Evolutionary conservation across 2,329 filamentous ascomycete species (phyloP), one percentile per base, ranked within the genome.

Genomic region (Fusarium sp.): DNA sequence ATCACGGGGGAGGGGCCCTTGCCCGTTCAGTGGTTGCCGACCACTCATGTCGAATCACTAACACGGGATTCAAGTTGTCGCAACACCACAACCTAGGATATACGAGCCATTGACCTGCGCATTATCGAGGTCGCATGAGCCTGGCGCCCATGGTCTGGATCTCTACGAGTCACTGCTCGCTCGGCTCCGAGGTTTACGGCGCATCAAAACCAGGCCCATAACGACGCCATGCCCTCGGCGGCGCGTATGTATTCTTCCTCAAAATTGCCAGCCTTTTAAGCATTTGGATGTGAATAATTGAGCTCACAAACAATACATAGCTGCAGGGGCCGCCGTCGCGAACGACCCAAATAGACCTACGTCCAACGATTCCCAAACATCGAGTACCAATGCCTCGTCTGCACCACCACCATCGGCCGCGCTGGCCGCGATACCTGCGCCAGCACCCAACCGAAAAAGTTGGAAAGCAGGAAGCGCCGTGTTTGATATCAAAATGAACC

Each of bases 211-310:
- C 58, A 60, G 59, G 72, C 49, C 57, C 56, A 63, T 61, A 63
- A 55, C 56, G 43, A 66, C 66, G 72, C 70, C 67, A 78, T 78
- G 74, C 67, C 74, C 58, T 66, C 70, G 45, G 66, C 69, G 61
- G 58, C 72, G 59, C 64, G 76, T 78, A 74, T 49, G 76, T 75
- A 39, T 53, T 63, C 49, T 58, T 33, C 44, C 43, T 51, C 28
- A 5, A 26, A 53, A 48, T 50, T 40, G 22, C 33, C 43, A 22
- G 20, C 24, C 39, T 40, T 39, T 18, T 20, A 6, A 26, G 33
- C 18, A 18, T 20, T 31, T 20, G 20, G 31, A 10, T 20, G 20
- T 36, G 22, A 43, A 43, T 48, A 26, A 48, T 42, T 33, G 40
- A 24, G 38, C 74, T 76, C 43, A 75, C 63, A 50, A 42, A 31